A percentile compares a stretch with the other conserved stretches of the same genome.
These are phyloP conservation scores for Colletotrichum costaricense DNA, from an alignment of 2,329 filamentous ascomycete genomes.

Conservation along the genomic window DNA sequence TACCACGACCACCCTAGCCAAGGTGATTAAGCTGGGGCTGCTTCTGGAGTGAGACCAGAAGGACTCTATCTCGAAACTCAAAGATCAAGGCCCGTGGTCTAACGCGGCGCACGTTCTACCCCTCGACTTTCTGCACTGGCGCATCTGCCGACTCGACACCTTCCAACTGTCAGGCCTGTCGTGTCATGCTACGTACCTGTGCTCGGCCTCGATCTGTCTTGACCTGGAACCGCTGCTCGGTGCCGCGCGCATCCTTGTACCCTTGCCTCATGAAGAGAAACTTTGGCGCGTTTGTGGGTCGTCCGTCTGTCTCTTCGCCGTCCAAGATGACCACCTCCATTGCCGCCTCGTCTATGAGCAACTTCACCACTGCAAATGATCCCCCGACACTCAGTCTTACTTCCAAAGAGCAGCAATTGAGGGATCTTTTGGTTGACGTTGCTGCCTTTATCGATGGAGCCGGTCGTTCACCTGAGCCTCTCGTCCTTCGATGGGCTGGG, in stretches of 20 bases:
- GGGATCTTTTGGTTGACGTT: conserved; percentile 84
- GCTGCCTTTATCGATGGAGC: conserved; percentile 73
- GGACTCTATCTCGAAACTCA: not conserved
- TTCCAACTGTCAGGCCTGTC: not conserved
- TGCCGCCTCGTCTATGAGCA: conserved; percentile 8
- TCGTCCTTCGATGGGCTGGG: conserved; percentile 81
- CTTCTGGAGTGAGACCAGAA: not conserved
- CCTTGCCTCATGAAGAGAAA: conserved; percentile 34
- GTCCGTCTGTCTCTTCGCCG: not conserved
- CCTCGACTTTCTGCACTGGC: not conserved
- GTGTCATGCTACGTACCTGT: conserved; percentile 30
- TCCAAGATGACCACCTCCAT: conserved; percentile 35
- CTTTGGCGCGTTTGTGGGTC: conserved; percentile 30
- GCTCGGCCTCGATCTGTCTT: not conserved
- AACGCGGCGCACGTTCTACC: not conserved
- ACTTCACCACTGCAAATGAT: not conserved
- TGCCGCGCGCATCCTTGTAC: not conserved
- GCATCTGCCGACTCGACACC: not conserved
- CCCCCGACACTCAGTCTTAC: conserved; percentile 66
- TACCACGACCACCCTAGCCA: not conserved
- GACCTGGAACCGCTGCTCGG: conserved; percentile 6
- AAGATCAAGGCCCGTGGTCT: not conserved
- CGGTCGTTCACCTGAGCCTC: conserved; percentile 60
- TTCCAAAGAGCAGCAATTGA: conserved; percentile 77
- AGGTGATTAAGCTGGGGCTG: too few species aligned